Percentiles rank a stretch among this genome's conserved stretches.
Conservation (phyloP, 1,284 basidiomycete genomes). For the Rhodotorula sp. region DNA sequence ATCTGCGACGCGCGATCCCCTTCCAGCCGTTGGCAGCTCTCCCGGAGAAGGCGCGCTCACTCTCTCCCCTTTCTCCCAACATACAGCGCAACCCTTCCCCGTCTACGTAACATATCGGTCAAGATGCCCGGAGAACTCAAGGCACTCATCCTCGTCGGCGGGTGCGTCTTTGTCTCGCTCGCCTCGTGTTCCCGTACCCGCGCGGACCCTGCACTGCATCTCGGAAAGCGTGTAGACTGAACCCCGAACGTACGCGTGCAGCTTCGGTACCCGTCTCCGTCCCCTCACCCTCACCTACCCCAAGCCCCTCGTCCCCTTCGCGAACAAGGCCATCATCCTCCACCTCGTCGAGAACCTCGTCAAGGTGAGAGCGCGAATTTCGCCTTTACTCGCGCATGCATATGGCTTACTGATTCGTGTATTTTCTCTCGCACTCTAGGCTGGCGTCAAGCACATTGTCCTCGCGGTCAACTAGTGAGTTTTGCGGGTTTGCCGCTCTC, state of each 20-base stretch:
- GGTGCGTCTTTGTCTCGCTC: slow-evolving; percentile 17
- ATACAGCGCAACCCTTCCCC: not conserved
- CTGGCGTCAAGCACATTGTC: slow-evolving; percentile 58
- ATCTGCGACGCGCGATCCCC: not conserved
- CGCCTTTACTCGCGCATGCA: not conserved
- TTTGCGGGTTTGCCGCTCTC: not conserved
- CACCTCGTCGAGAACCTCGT: slow-evolving; percentile 58
- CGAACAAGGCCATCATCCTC: slow-evolving; percentile 48
- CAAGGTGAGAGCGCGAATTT: slow-evolving; percentile 49
- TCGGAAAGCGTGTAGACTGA: not conserved
- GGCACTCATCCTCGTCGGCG: slow-evolving; percentile 43
- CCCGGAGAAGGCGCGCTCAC: not conserved
- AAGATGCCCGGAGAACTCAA: slow-evolving; percentile 37
- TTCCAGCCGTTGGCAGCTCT: not conserved
- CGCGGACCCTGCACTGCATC: not conserved
- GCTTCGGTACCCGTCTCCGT: slow-evolving; percentile 57
- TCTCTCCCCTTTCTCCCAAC: not conserved
- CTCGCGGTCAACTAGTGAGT: slow-evolving; percentile 52
- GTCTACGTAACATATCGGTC: not conserved
- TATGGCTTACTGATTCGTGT: not conserved
- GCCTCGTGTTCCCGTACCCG: not conserved
- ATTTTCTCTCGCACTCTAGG: slow-evolving; percentile 44
- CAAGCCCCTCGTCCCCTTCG: slow-evolving; percentile 54
- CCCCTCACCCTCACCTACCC: slow-evolving; percentile 57
- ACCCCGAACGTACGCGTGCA: slow-evolving; percentile 14